Evolutionary conservation across 768 basidiomycete species (phyloP), one percentile per base, ranked within the genome.

Genomic region (Leccinum boreale): DNA sequence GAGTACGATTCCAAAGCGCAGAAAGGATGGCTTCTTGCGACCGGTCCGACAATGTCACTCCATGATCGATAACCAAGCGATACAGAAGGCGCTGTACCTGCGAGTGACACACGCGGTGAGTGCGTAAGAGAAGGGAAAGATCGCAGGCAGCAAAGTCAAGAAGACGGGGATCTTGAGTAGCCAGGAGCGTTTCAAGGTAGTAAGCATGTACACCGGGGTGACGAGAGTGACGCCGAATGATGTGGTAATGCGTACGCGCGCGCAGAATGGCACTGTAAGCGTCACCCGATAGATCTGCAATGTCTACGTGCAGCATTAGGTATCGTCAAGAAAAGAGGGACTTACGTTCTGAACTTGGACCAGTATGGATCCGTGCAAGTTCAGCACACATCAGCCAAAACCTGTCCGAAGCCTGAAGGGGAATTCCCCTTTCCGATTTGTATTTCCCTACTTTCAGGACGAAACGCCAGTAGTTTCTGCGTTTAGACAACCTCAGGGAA

Each of bases 301-400:
- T 4, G 29, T 24, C 11, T 51, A 24, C 53, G 19, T 64, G 29
- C 29, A 70, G 58, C 29, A 21, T 48, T 35, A 55, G 36, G 29
- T 24, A 54, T 15, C 14, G 11, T 35, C 36, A 35, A 19, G 10
- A 47, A 51, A 47, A 58, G 24, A 26, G 7, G 19, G 28, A 36
- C 71, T 24, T 55, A 73, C 70, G 44, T 24, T 56, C 44, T 31
- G 11, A 51, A 39, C 17, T 50, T n/a, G 50, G 26, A 33, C 28
- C 24, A 24, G 56, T 50, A n/a, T 63, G 64, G 23, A 68, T 65
- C 29, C 60, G 60, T 14, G 73, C 75, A 9, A 83, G 69, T 29
- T 73, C 64, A 12, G 79, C 79, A 33, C 72, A 78, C 81, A 88
- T 81, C 49, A 82, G 65, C 86, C 86, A 89, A 68, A 82, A 88